Conservation (phyloP, 768 basidiomycete species). For the Boletus tylopilopsis region DNA sequence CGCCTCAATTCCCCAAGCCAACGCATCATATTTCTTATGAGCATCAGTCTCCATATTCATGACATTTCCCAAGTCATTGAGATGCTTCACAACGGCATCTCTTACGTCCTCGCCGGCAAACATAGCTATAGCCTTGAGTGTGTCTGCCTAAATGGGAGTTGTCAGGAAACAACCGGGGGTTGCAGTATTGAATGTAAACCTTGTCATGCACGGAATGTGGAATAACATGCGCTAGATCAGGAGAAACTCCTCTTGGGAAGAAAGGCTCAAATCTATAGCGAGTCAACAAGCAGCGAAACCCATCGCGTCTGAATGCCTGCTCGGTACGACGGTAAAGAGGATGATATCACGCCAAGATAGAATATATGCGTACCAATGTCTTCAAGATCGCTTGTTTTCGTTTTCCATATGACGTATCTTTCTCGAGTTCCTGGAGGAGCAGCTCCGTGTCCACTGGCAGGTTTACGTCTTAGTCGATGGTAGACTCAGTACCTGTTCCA, state of each 20-base stretch:
- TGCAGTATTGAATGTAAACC: neutral
- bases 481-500: neutral
- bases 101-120: neutral
- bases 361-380: conserved; percentile 2
- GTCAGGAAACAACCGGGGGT: neutral
- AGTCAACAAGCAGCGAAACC: neutral
- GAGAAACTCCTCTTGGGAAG: neutral
- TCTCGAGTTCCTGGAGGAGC: neutral
- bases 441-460: neutral
- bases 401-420: neutral
- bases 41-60: neutral
- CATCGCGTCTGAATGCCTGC: conserved; percentile 5
- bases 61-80: neutral
- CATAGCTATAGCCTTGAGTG: conserved; percentile 1
- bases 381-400: conserved; percentile 1
- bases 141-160: neutral
- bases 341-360: neutral
- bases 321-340: neutral
- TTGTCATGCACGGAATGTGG: neutral
- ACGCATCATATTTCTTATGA: neutral
- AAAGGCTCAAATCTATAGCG: neutral
- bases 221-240: neutral
- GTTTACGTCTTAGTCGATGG: neutral
- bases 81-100: neutral
- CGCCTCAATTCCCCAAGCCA: conserved; percentile 4